These are phyloP conservation scores for Globisporangium parvum DNA, from an alignment of 352 stramenopile species.

Conservation along the genomic window DNA sequence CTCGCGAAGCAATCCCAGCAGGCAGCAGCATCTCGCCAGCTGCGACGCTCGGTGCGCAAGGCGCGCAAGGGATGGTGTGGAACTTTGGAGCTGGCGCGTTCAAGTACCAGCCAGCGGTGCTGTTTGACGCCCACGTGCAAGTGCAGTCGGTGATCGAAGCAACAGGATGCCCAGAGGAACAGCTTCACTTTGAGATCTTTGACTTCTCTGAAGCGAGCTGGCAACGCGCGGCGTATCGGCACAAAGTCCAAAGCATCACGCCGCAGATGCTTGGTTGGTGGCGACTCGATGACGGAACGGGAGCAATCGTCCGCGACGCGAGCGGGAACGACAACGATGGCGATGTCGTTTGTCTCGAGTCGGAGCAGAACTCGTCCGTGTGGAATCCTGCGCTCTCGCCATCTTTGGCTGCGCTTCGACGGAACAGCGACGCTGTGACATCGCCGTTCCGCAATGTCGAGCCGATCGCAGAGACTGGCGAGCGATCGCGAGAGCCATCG, in stretches of 20 bases:
- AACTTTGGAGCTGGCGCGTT: conserved; percentile 66
- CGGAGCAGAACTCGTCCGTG: background rate
- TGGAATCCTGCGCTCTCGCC: conserved; percentile 13
- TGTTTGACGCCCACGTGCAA: background rate
- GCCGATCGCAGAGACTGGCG: conserved; percentile 1
- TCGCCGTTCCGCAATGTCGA: conserved; percentile 17
- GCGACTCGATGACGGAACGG: conserved; percentile 53
- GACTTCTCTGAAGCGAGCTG: conserved; percentile 42
- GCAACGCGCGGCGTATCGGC: conserved; percentile 51
- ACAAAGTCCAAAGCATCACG: conserved; percentile 50
- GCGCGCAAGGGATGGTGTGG: conserved; percentile 59
- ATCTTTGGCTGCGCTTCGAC: conserved; percentile 20
- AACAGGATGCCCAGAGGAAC: conserved; percentile 14
- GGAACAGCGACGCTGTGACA: conserved; percentile 16
- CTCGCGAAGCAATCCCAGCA: background rate
- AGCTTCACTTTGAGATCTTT: conserved; percentile 54
- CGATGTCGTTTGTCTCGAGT: background rate
- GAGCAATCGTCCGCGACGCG: conserved; percentile 30
- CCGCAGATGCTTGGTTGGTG: conserved; percentile 50
- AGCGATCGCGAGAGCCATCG: background rate
- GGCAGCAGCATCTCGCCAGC: conserved; percentile 16
- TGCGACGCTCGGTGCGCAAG: conserved; percentile 43
- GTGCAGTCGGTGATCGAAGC: conserved; percentile 35
- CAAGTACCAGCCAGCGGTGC: conserved; percentile 25
- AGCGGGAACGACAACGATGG: conserved; percentile 19